These are phyloP conservation scores for Volutella citrinella DNA, from an alignment of 2,329 filamentous ascomycete species.

Conservation along the genomic window DNA sequence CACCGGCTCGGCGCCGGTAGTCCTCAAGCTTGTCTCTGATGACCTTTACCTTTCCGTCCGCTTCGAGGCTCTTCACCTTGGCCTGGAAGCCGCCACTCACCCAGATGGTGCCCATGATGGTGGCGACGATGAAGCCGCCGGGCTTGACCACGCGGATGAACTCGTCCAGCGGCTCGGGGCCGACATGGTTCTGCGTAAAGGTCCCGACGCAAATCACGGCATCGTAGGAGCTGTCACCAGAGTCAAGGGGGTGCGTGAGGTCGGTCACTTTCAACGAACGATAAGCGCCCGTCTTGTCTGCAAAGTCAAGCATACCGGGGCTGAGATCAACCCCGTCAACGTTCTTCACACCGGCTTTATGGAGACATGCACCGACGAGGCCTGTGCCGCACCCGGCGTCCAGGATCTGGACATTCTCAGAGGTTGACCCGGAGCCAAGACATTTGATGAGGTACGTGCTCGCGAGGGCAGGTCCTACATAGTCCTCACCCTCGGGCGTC, in stretches of 20 bases:
- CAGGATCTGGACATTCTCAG: constrained; percentile 35
- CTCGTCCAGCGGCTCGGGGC: constrained; percentile 46
- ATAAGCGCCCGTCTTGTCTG: constrained; percentile 46
- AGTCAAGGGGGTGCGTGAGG: constrained; percentile 41
- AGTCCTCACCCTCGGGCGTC: constrained; percentile 34
- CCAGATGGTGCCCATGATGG: constrained; percentile 50
- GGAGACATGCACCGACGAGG: constrained; percentile 47
- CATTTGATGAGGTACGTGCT: constrained; percentile 32
- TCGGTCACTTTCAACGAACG: constrained; percentile 42
- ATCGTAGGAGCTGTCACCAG: constrained; percentile 42
- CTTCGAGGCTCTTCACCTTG: constrained; percentile 32
- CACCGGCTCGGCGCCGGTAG: constrained; percentile 29
- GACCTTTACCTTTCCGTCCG: constrained; percentile 26
- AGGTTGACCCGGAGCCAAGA: constrained; percentile 23
- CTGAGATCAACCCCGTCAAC: constrained; percentile 53
- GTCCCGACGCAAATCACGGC: constrained; percentile 52
- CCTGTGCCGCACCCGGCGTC: constrained; percentile 58
- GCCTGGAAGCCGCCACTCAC: constrained; percentile 43
- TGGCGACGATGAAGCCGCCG: constrained; percentile 48
- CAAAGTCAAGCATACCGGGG: constrained; percentile 51
- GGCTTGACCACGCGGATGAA: constrained; percentile 46
- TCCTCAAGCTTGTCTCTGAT: constrained; percentile 29
- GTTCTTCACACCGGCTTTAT: constrained; percentile 38
- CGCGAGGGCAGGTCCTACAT: constrained; percentile 39
- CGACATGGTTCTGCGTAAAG: constrained; percentile 54